A percentile compares a stretch with the other conserved stretches of the same genome.
Conservation (phyloP, 1,284 basidiomycete genomes). For the Pseudozyma hubeiensis region DNA sequence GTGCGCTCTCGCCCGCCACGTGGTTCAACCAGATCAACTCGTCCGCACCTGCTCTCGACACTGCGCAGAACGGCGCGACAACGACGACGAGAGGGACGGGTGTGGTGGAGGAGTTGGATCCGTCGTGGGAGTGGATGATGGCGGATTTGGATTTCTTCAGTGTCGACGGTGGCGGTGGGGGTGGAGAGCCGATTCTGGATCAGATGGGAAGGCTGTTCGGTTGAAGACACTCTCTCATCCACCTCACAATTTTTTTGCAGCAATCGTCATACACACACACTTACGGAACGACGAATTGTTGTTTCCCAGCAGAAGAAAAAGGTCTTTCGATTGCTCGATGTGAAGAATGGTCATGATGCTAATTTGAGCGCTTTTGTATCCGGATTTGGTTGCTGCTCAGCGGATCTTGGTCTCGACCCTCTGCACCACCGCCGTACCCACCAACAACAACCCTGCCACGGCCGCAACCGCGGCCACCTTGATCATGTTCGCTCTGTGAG, state of each 20-base stretch:
- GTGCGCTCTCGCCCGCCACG: not conserved
- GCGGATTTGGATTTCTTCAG: slow-evolving; percentile 35
- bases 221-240: not conserved
- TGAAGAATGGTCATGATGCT: not conserved
- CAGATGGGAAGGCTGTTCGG: slow-evolving; percentile 43
- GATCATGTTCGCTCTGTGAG: slow-evolving; percentile 33
- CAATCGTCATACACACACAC: slow-evolving; percentile 2
- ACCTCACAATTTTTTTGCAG: too few relatives aligned
- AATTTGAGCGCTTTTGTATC: too few relatives aligned
- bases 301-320: not conserved
- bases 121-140: slow-evolving; percentile 50
- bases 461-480: slow-evolving; percentile 48
- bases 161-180: slow-evolving; percentile 41
- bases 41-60: too few relatives aligned
- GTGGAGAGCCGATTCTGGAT: slow-evolving; percentile 46
- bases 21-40: slow-evolving; percentile 1
- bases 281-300: not conserved
- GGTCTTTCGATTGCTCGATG: too few relatives aligned
- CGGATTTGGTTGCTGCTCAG: not conserved
- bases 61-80: not conserved
- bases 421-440: slow-evolving; percentile 27
- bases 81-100: too few relatives aligned
- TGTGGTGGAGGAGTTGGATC: slow-evolving; percentile 14
- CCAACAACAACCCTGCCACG: slow-evolving; percentile 29
- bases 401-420: slow-evolving; percentile 45